Conservation (phyloP, 768 basidiomycete species). For the Naganishia randhawae region DNA sequence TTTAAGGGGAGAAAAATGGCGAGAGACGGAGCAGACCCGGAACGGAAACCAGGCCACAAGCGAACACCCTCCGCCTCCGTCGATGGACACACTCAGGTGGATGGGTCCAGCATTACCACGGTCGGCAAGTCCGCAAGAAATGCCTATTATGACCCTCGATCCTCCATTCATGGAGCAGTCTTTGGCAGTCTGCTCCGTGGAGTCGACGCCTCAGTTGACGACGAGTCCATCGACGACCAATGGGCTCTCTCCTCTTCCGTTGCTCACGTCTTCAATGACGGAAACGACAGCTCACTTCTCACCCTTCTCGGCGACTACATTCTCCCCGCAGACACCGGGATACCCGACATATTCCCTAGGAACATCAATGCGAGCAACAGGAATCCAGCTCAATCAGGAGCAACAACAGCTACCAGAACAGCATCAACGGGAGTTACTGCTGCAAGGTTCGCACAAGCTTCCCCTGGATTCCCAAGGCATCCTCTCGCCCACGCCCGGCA, state of each 20-base stretch:
- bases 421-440: background rate
- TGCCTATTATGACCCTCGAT: slow-evolving; percentile 23
- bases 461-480: slow-evolving; percentile 19
- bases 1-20: slow-evolving; percentile 17
- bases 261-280: background rate
- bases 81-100: background rate
- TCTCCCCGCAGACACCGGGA: slow-evolving; percentile 32
- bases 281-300: slow-evolving; percentile 24
- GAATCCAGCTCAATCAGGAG: background rate
- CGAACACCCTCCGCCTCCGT: too few relatives aligned
- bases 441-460: background rate
- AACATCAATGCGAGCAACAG: slow-evolving; percentile 15
- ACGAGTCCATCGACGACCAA: slow-evolving; percentile 7
- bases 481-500: slow-evolving; percentile 34
- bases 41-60: background rate
- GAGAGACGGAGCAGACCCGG: background rate
- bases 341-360: slow-evolving; percentile 26
- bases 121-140: background rate
- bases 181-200: slow-evolving; percentile 24
- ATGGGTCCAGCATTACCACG: background rate
- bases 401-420: background rate
- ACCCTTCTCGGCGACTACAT: slow-evolving; percentile 33
- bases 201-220: slow-evolving; percentile 5
- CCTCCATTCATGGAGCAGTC: slow-evolving; percentile 27
- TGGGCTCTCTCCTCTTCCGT: slow-evolving; percentile 21